Evolutionary conservation across 75 land plant species (phyloP).

Genomic region (Cunninghamia lanceolata): DNA sequence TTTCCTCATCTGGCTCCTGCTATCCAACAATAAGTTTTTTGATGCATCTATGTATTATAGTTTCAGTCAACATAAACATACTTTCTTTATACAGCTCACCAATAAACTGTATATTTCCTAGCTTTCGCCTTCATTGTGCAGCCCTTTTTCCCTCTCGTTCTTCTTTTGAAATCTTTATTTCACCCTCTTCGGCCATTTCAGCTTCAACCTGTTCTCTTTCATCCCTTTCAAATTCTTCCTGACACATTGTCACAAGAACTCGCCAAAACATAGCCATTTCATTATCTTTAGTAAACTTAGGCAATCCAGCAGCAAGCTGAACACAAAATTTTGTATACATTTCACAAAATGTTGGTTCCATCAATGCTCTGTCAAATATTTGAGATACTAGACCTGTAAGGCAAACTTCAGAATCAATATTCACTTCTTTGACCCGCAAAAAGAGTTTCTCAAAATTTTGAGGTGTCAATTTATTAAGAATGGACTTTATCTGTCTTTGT

Average conservation of each 20-base stretch:
- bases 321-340: slow-evolving; percentile 92
- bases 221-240: slow-evolving; percentile 45
- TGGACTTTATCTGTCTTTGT: slow-evolving; percentile 86
- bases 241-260: slow-evolving; percentile 84
- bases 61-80: slow-evolving; percentile 94
- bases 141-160: slow-evolving; percentile 75
- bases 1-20: slow-evolving; percentile 88
- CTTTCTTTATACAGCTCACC: slow-evolving; percentile 90
- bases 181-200: slow-evolving; percentile 62
- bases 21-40: slow-evolving; percentile 61
- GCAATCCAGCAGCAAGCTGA: slow-evolving; percentile 67
- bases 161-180: slow-evolving; percentile 49
- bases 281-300: slow-evolving; percentile 67
- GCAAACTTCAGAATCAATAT: slow-evolving; percentile 73
- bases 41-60: slow-evolving; percentile 96
- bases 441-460: slow-evolving; percentile 95
- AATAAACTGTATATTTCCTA: slow-evolving; percentile 92
- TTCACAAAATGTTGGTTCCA: slow-evolving; percentile 97
- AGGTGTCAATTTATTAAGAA: slow-evolving; percentile 92
- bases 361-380: slow-evolving; percentile 17
- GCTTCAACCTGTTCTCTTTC: slow-evolving; percentile 83
- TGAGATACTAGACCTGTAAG: slow-evolving; percentile 90
- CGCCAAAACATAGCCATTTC: slow-evolving; percentile 84
- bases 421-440: slow-evolving; percentile 81
- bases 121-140: slow-evolving; percentile 77